Conservation (phyloP, 371 early-diverging fungal genomes). For the Mucor mucedo region DNA sequence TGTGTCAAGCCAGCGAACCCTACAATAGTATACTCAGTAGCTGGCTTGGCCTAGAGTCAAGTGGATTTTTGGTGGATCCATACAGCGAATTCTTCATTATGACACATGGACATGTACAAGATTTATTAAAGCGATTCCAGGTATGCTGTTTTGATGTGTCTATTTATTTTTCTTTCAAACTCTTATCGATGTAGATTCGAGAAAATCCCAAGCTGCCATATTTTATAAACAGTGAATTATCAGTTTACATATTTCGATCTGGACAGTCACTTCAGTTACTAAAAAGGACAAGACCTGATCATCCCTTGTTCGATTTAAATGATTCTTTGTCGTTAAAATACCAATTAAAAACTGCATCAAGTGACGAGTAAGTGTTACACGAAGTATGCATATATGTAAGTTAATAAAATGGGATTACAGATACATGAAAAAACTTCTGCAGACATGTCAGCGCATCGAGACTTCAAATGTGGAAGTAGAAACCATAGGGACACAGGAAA, state of each 20-base stretch:
- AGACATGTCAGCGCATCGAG: not conserved
- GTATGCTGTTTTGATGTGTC: not conserved
- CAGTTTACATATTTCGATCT: constrained; percentile 36
- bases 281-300: constrained; percentile 30
- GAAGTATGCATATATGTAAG: too few species aligned
- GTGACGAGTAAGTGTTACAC: constrained; percentile 20
- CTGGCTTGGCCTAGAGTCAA: constrained; percentile 48
- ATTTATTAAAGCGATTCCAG: constrained; percentile 3
- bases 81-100: constrained; percentile 55
- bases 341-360: constrained; percentile 9
- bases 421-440: constrained; percentile 1
- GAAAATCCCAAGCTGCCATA: constrained; percentile 28
- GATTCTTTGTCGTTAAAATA: not conserved
- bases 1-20: constrained; percentile 54
- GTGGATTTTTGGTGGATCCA: constrained; percentile 35
- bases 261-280: constrained; percentile 38
- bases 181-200: constrained; percentile 16
- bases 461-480: constrained; percentile 3
- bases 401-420: not conserved
- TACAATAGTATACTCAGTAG: constrained; percentile 53
- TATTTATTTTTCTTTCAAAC: not conserved
- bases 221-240: constrained; percentile 28
- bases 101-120: constrained; percentile 18
- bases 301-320: constrained; percentile 31
- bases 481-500: not conserved